Conservation (phyloP, 2,329 filamentous ascomycete species). For the Biscogniauxia marginata region DNA sequence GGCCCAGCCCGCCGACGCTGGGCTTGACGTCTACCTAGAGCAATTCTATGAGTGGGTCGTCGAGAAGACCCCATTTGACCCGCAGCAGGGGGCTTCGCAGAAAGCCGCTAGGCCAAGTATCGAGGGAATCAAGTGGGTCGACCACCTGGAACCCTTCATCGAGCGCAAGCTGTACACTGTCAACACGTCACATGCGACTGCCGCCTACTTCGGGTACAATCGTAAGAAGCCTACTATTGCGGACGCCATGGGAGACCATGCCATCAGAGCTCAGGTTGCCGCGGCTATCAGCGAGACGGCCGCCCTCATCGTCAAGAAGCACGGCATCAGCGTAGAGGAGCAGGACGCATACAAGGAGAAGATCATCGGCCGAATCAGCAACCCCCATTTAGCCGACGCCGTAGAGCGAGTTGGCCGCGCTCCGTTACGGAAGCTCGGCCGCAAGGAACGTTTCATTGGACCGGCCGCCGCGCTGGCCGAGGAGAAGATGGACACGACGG, state of each 20-base stretch:
- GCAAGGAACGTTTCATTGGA: constrained; percentile 94
- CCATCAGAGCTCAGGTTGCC: constrained; percentile 77
- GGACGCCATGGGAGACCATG: constrained; percentile 78
- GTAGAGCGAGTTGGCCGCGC: constrained; percentile 95
- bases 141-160: constrained; percentile 89
- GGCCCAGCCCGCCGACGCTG: constrained; percentile 75
- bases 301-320: constrained; percentile 80
- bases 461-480: constrained; percentile 89
- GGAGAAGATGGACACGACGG: constrained; percentile 68
- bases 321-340: constrained; percentile 70
- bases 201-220: constrained; percentile 92
- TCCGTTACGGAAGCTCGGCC: constrained; percentile 87
- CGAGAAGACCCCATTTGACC: constrained; percentile 79
- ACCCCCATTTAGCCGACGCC: constrained; percentile 87
- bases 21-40: constrained; percentile 91
- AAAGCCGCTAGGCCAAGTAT: constrained; percentile 65
- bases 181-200: constrained; percentile 96
- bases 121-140: constrained; percentile 88
- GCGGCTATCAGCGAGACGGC: constrained; percentile 84
- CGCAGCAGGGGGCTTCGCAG: constrained; percentile 38
- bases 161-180: constrained; percentile 99
- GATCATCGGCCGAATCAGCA: constrained; percentile 90
- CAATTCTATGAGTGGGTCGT: constrained; percentile 99
- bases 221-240: constrained; percentile 84
- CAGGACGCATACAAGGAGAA: constrained; percentile 87